A percentile compares a stretch with the other conserved stretches of the same genome.
Conservation (phyloP, 1,139 yeast species). For the Candida sanyaensis region DNA sequence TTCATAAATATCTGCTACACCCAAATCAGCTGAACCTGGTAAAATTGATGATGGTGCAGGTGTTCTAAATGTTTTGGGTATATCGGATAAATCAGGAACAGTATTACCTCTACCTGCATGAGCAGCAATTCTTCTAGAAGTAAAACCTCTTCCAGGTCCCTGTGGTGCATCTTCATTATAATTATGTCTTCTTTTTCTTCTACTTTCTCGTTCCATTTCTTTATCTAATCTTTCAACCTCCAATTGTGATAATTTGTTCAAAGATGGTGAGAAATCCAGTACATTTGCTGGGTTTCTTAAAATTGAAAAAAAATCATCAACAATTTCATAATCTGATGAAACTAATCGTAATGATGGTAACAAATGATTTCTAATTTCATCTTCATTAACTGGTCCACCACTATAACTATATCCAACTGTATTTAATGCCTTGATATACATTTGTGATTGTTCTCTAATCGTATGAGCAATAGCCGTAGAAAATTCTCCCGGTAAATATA, state of each 20-base stretch:
- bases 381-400: constrained; percentile 81
- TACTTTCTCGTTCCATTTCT: constrained; percentile 87
- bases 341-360: constrained; percentile 50
- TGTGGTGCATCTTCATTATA: constrained; percentile 21
- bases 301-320: constrained; percentile 53
- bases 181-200: constrained; percentile 83
- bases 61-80: constrained; percentile 85
- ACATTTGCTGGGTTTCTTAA: constrained; percentile 46
- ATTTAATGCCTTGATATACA: constrained; percentile 74
- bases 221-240: constrained; percentile 85
- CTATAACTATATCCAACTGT: constrained; percentile 84
- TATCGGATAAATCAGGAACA: constrained; percentile 77
- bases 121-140: constrained; percentile 50
- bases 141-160: constrained; percentile 34
- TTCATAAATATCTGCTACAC: constrained; percentile 58
- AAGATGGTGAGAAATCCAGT: constrained; percentile 69
- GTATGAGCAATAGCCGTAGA: constrained; percentile 86
- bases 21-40: constrained; percentile 86
- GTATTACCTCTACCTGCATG: constrained; percentile 54
- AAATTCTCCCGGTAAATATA: constrained; percentile 86
- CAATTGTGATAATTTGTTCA: constrained; percentile 69
- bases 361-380: constrained; percentile 69
- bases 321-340: constrained; percentile 39
- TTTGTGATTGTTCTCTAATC: constrained; percentile 87
- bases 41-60: constrained; percentile 78